Base-by-base conservation (phyloP, 768 basidiomycete genomes). In the Holtermannia corniformis region DNA sequence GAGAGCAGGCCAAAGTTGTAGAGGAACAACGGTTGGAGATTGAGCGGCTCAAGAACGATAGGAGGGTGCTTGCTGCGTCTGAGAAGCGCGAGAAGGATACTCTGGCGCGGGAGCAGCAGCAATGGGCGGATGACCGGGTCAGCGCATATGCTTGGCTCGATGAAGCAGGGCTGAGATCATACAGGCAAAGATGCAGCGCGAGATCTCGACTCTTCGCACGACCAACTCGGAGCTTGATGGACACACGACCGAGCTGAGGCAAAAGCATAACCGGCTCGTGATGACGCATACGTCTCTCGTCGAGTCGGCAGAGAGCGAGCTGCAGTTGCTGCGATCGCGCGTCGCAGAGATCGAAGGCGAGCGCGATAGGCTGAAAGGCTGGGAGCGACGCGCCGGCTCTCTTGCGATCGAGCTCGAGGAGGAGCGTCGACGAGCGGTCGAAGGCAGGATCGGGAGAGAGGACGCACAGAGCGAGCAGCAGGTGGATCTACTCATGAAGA, bases 371-470 rank as follows among this genome's bases (percentile, higher is more conserved):
- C 37, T 65, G 28, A 52, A 55, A 37, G 22, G 28, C 4, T 64
- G 60, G 63, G 49, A 62, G 51, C 47, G 58, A 43, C 24, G 70
- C 22, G 60, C 64, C 7, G 53, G 51, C 42, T 52, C 54, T n/a
- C 51, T 60, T 40, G 52, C 43, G 22, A 68, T 68, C n/a, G 58
- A 65, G 21, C 49, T 68, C 12, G 64, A 63, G 44, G 62, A 70
- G 45, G 64, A 70, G 51, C 56, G 51, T 48, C 50, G 66, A 37
- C 55, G 49, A 45, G 50, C 60, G 27, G 48, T 57, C 44, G 57
- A 55, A 41, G 49, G 55, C 27, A 44, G 58, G 42, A 43, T 53
- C 42, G 42, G 52, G 44, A 28, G 41, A 7, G 54, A 52, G 21
- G 56, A 60, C 5, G 51, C 21, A 4, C 49, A 41, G 20, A 58